Evolutionary conservation across 2,329 filamentous ascomycete species (phyloP).

Genomic region (Microdochium bolleyi): DNA sequence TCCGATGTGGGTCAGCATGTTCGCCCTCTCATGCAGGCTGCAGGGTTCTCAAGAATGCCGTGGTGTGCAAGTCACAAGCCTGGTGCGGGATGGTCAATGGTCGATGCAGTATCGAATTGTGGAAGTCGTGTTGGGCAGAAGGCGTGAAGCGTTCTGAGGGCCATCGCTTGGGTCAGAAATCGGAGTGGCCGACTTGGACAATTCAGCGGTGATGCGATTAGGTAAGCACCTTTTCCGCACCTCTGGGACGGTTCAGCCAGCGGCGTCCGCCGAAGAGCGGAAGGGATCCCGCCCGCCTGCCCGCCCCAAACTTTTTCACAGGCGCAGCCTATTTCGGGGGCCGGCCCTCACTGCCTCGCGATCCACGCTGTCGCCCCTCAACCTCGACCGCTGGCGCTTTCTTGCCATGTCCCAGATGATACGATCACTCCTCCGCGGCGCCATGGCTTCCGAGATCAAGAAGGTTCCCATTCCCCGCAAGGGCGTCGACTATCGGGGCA

Average conservation of each 20-base stretch:
- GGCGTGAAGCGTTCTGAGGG: not conserved
- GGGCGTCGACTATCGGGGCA: constrained; percentile 90
- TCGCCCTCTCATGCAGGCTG: too few species aligned
- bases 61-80: too few species aligned
- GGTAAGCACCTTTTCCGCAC: not conserved
- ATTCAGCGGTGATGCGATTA: not conserved
- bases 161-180: not conserved
- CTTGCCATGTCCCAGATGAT: constrained; percentile 14
- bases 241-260: not conserved
- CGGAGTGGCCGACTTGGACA: not conserved
- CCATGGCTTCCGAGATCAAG: constrained; percentile 52
- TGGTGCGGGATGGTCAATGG: too few species aligned
- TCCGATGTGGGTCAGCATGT: too few species aligned
- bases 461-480: constrained; percentile 77
- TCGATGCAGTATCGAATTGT: too few species aligned
- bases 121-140: too few species aligned
- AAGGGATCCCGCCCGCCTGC: not conserved
- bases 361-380: not conserved
- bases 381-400: not conserved
- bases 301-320: not conserved
- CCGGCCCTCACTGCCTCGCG: not conserved
- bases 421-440: constrained; percentile 28
- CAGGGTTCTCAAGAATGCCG: too few species aligned
- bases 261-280: constrained; percentile 1
- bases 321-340: not conserved